A percentile compares a stretch with the other conserved stretches of the same genome.
These are phyloP conservation scores for Penicillium pancosmium DNA, from an alignment of 495 filamentous ascomycete species.

Conservation along the genomic window DNA sequence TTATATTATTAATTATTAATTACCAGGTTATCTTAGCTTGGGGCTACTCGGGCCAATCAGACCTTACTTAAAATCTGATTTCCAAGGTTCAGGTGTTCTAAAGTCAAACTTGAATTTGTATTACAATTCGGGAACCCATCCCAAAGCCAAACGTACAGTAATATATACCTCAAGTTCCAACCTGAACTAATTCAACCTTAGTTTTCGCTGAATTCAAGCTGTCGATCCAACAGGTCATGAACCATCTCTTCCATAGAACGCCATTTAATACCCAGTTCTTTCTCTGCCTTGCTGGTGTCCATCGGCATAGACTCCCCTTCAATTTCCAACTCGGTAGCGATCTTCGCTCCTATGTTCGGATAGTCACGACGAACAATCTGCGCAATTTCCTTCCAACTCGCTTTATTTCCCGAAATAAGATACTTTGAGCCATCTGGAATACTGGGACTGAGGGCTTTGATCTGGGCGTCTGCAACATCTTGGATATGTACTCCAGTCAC, in stretches of 20 bases:
- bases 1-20: too few species aligned
- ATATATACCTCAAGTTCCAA: too few species aligned
- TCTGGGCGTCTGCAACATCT: slow-evolving; percentile 43
- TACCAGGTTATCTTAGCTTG: too few species aligned
- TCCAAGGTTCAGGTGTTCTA: too few species aligned
- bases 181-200: too few species aligned
- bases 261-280: slow-evolving; percentile 39
- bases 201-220: slow-evolving; percentile 22
- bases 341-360: slow-evolving; percentile 26
- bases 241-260: slow-evolving; percentile 35
- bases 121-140: too few species aligned
- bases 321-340: slow-evolving; percentile 22
- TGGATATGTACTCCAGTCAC: slow-evolving; percentile 39
- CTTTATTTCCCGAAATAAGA: slow-evolving; percentile 27
- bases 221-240: slow-evolving; percentile 41
- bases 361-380: slow-evolving; percentile 33
- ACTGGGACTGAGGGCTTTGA: slow-evolving; percentile 33
- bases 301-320: slow-evolving; percentile 43
- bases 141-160: too few species aligned
- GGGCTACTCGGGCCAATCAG: too few species aligned
- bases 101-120: too few species aligned
- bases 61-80: too few species aligned
- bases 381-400: slow-evolving; percentile 31
- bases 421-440: slow-evolving; percentile 30
- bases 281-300: slow-evolving; percentile 59